Evolutionary conservation across 805 yeast species (phyloP), one percentile per base, ranked within the genome.

Genomic region (Metschnikowia proteae): DNA sequence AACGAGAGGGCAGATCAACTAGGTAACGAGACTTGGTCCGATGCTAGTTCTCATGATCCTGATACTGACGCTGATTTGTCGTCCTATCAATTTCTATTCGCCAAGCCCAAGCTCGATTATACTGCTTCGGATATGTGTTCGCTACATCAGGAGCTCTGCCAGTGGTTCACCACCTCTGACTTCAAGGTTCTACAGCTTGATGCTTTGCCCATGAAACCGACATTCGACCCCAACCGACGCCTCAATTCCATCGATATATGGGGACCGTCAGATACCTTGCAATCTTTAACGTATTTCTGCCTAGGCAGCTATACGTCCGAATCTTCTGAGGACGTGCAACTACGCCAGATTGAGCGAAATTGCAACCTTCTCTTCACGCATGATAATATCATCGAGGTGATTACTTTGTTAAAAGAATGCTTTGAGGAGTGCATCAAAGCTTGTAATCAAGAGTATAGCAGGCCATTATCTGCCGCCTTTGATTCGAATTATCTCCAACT

Each of bases 1-100:
- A 71, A 72, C 50, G 76, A 68, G 22, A 50, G 74, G 39, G 76
- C 78, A 1, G 70, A 70, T 47, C 75, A 70, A 53, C 60, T 73
- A 38, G 59, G 54, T 29, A 36, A 45, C 41, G 53, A 50, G 50
- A 6, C 45, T 10, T 57, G 48, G 52, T 22, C 37, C 31, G 45
- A 42, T 26, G 42, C 51, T 45, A 29, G 50, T 22, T 41, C 49
- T 10, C 49, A 45, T 26, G 47, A 47, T 28, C 45, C 33, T 13
- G 48, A 43, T 27, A 28, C 44, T 8, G 50, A 43, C 27, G 35
- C 53, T 1, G 38, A 42, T 34, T 34, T 42, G 38, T 42, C 46
- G 17, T 45, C 48, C 10, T 42, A 57, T 45, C 70, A 58, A 43
- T 70, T 70, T 43, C 54, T 71, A 35, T 53, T 65, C 22, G 65